These are phyloP conservation scores for Clitoria ternatea DNA, from an alignment of 306 rosid genomes.

Conservation along the genomic window DNA sequence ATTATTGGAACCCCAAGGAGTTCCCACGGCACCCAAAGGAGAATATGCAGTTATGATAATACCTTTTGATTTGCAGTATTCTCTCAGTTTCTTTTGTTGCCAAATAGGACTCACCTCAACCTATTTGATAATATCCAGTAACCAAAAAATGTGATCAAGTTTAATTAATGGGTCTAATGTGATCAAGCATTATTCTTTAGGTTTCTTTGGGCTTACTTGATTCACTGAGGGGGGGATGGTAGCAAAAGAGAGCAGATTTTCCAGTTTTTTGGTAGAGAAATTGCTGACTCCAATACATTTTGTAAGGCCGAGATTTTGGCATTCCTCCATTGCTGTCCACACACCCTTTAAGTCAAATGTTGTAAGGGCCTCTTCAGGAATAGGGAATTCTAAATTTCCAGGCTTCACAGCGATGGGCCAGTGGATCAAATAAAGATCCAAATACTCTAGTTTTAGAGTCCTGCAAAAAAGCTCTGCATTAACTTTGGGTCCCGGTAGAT, in stretches of 20 bases:
- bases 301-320: constrained; percentile 27
- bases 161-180: background rate
- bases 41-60: constrained; percentile 45
- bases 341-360: constrained; percentile 44
- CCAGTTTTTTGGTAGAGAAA: constrained; percentile 18
- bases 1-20: constrained; percentile 30
- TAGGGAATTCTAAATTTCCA: background rate
- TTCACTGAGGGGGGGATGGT: constrained; percentile 36
- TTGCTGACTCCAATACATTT: constrained; percentile 30
- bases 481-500: background rate
- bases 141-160: background rate
- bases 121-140: constrained; percentile 20
- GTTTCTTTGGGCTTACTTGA: constrained; percentile 17
- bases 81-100: constrained; percentile 44
- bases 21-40: constrained; percentile 42
- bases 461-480: no score
- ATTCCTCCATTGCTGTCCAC: constrained; percentile 65
- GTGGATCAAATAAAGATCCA: constrained; percentile 35
- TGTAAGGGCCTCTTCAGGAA: background rate
- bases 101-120: constrained; percentile 45
- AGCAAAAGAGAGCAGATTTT: constrained; percentile 28
- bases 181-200: no score
- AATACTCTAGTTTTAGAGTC: constrained; percentile 17
- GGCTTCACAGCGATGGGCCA: constrained; percentile 27
- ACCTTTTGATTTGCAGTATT: constrained; percentile 39